Evolutionary conservation across 164 flowering plant genomes (phyloP), one percentile per base, ranked within the genome.

Genomic region (Saururus chinensis): DNA sequence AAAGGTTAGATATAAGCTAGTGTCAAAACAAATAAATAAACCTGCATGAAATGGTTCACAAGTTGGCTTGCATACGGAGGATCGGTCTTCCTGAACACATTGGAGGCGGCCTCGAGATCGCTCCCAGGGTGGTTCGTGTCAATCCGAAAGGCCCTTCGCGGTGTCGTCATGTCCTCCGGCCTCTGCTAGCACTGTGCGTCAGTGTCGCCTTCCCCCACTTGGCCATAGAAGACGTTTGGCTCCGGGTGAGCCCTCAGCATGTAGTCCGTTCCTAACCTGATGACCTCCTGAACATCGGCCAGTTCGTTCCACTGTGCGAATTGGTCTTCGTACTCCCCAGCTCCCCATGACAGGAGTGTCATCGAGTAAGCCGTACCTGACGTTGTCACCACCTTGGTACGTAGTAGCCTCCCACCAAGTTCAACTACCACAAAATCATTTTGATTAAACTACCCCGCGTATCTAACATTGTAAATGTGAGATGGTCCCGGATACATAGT

Each of bases 171-270:
- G 62, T 84, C 89, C 56, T 87, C 93, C 0, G 93, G 86, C 12
- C 96, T 64, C 74, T 66, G 57, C 95, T 92, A 89, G 54, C 96
- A 87, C 0, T 48, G 68, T 41, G 85, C 95, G 62, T 87, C 95
- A 0, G 88, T 68, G 19, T 63, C 60, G 0, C 84, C 84, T 16
- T 85, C 84, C 4, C 95, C 93, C 8, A 85, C 85, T 78, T 87
- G 65, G 9, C 81, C 83, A 26, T 77, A 84, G 5, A 84, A 71
- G 9, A 74, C 73, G 48, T 73, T 48, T 0, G 81, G 77, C 37
- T 66, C n/a, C 0, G 82, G 61, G 49, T 80, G 82, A 9, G 89
- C 80, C 40, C 77, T 77, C 61, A 84, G 53, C 11, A 84, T 54
- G 76, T 84, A 84, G 52, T 84, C 83, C 0, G 86, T 79, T 0